phyloP scores from a whole-genome alignment of 345 rosid genomes.

The Eucalyptus pauciflora region DNA sequence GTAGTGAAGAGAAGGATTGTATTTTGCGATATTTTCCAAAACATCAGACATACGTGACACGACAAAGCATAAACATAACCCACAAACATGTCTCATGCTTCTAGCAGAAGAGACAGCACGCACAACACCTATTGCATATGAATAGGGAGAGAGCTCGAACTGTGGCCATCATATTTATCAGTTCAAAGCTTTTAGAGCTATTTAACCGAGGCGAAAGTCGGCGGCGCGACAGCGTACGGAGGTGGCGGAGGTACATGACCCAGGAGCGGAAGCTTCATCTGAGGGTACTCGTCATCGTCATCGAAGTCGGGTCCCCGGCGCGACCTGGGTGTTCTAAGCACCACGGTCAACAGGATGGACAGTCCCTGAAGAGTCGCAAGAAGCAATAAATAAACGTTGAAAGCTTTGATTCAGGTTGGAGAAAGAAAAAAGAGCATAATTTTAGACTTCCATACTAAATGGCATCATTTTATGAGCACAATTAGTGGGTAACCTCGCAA shows the following conservation, averaged over 20 bases:
- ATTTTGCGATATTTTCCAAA: background rate
- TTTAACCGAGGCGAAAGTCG: background rate
- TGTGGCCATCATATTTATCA: background rate
- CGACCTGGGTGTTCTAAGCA: constrained; percentile 12
- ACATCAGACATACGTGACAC: background rate
- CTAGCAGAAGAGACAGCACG: background rate
- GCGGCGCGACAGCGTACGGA: background rate
- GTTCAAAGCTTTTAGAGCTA: background rate
- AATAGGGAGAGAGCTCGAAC: background rate
- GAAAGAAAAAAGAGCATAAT: background rate
- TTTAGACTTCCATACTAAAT: too few relatives aligned
- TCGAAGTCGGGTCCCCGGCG: background rate
- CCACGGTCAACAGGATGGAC: constrained; percentile 19
- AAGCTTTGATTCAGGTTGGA: background rate
- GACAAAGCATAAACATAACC: background rate
- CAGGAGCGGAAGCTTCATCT: constrained; percentile 20
- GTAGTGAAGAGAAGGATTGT: background rate
- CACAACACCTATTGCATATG: background rate
- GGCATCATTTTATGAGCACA: background rate
- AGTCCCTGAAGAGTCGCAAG: constrained; percentile 13
- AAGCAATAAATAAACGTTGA: too few relatives aligned
- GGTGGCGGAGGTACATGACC: background rate
- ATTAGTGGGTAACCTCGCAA: background rate
- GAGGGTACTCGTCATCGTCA: constrained; percentile 12
- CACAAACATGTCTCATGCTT: background rate